phyloP scores from a whole-genome alignment of 192 early-diverging fungal species.

The Linderina pennispora region DNA sequence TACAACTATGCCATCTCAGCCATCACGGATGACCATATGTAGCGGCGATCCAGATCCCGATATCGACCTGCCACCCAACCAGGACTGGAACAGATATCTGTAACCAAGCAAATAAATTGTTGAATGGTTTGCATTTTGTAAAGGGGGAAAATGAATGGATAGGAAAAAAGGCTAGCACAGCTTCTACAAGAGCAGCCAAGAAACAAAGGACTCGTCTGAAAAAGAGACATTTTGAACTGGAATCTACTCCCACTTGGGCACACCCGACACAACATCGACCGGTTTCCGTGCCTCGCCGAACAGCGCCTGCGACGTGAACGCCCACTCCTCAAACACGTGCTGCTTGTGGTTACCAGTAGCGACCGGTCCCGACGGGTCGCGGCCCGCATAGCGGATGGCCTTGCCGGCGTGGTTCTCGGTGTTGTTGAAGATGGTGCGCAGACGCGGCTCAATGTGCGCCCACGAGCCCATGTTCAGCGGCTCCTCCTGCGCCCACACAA shows the following conservation, averaged over 20 bases:
- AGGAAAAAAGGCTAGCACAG: no score
- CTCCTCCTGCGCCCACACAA: slow-evolving; percentile 96
- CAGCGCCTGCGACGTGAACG: slow-evolving; percentile 63
- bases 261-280: slow-evolving; percentile 59
- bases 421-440: slow-evolving; percentile 72
- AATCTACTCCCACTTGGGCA: slow-evolving; percentile 58
- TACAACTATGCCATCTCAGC: no score
- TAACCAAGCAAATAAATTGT: slow-evolving; percentile 3
- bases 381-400: slow-evolving; percentile 73
- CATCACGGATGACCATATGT: no score
- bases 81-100: slow-evolving; percentile 29
- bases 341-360: slow-evolving; percentile 95
- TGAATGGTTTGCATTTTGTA: no score
- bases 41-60: slow-evolving; percentile 42
- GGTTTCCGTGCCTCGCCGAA: slow-evolving; percentile 64
- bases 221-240: no score
- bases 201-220: no score
- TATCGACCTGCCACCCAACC: slow-evolving; percentile 13
- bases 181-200: no score
- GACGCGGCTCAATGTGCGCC: slow-evolving; percentile 79
- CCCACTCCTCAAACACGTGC: slow-evolving; percentile 79
- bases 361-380: slow-evolving; percentile 83
- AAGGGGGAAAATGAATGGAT: no score
- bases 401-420: slow-evolving; percentile 60
- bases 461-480: slow-evolving; percentile 91